A percentile compares a stretch with the other conserved stretches of the same genome.
Conservation (phyloP, 805 yeast species). For the Geotrichum ghanense region DNA sequence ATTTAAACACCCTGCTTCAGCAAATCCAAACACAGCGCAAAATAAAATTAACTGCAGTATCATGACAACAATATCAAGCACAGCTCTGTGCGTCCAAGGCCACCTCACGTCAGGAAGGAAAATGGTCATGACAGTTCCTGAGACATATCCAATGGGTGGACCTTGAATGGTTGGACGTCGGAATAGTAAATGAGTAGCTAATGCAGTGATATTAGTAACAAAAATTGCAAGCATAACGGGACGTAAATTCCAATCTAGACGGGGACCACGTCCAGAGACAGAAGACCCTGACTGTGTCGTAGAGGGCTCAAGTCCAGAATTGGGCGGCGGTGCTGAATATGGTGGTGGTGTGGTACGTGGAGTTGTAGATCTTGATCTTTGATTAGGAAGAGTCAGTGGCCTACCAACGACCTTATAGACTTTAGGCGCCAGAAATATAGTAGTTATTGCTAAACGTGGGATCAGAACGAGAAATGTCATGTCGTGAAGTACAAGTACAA, state of each 20-base stretch:
- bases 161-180: not conserved
- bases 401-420: not conserved
- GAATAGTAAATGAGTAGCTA: not conserved
- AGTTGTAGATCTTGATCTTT: too few relatives aligned
- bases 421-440: not conserved
- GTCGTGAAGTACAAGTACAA: not conserved
- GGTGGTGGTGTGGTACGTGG: too few relatives aligned
- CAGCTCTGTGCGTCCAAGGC: not conserved
- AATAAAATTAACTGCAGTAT: conserved; percentile 11
- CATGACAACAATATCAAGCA: conserved; percentile 14
- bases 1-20: not conserved
- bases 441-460: not conserved
- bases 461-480: not conserved
- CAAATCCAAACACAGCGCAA: not conserved
- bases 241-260: not conserved
- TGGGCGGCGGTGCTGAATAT: too few relatives aligned
- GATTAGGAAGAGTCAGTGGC: not conserved
- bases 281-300: not conserved
- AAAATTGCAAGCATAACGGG: not conserved
- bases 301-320: too few relatives aligned
- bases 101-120: not conserved
- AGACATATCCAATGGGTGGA: not conserved
- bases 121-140: not conserved
- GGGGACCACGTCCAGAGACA: not conserved
- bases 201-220: not conserved